Evolutionary conservation across 345 rosid genomes (phyloP), one percentile per base, ranked within the genome.

Genomic region (Draba incana): DNA sequence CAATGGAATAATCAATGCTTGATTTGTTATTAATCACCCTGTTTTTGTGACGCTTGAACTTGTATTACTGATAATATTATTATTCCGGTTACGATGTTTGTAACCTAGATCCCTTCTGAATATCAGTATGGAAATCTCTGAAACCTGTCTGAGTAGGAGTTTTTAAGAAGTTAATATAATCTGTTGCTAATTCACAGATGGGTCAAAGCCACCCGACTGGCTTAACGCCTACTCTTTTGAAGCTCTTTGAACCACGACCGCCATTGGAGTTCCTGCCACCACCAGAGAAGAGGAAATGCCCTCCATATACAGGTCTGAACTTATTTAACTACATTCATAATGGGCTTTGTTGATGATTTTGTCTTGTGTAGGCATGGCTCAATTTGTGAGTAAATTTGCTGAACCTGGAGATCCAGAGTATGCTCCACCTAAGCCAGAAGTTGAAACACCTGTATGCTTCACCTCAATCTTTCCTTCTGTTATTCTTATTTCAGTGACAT

Each of bases 131-230:
- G 11, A 39, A 7, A 20, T 50, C 50, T 49, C 14, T 28, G 66
- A 48, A 59, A 50, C 43, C 23, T 69, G n/a, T 41, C 39, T 30
- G 52, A 24, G 33, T 30, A 30, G 10, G 38, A 27, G 9, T 30
- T 51, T 11, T 61, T 31, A 30, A 16, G 15, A 57, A 39, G 39
- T 55, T 62, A n/a, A 47, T 62, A 23, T 42, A n/a, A 47, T 20
- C 44, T 20, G 70, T 71, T 75, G 52, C 69, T 58, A 3, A 31
- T 66, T 69, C 64, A 80, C 92, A 94, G 99, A 94, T 94, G 82
- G 98, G 98, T 66, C 96, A 89, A 75, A 91, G 92, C 70, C 99
- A 94, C 50, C 99, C 97, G 1, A 94, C 98, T 31, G 99, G 98
- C 52, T 80, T 94, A 73, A 94, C 99, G 31, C 66, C 84, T 5